Evolutionary conservation across 2,329 filamentous ascomycete species (phyloP).

Genomic region (Fusarium bulbicola): DNA sequence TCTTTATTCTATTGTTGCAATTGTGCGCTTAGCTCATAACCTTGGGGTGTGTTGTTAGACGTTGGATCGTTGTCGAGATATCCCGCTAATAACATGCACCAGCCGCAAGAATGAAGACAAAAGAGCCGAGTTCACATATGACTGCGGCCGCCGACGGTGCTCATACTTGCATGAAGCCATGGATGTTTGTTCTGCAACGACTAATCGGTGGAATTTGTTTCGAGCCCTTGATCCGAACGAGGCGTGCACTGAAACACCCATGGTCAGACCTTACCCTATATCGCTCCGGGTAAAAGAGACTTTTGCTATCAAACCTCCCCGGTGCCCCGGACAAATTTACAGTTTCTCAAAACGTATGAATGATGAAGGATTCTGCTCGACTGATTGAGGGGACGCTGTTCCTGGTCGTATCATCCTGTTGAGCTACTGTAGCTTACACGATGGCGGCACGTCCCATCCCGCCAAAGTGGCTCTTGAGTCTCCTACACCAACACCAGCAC

Average conservation of each 20-base stretch:
- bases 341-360: background rate
- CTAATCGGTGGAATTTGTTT: slow-evolving; percentile 11
- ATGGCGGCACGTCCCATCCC: slow-evolving; percentile 39
- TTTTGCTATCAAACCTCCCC: slow-evolving; percentile 5
- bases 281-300: background rate
- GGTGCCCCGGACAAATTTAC: slow-evolving; percentile 1
- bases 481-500: slow-evolving; percentile 9
- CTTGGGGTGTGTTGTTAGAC: slow-evolving; percentile 31
- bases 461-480: slow-evolving; percentile 3
- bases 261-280: slow-evolving; percentile 31
- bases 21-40: background rate
- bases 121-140: slow-evolving; percentile 4
- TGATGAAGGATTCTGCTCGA: background rate
- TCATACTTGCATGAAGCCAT: slow-evolving; percentile 21
- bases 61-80: background rate
- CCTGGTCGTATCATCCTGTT: background rate
- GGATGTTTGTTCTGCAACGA: slow-evolving; percentile 6
- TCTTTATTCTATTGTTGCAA: background rate
- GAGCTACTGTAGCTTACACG: background rate
- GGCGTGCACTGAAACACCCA: background rate
- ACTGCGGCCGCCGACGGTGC: slow-evolving; percentile 10
- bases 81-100: background rate
- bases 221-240: slow-evolving; percentile 16
- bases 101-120: slow-evolving; percentile 3
- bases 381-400: background rate